Conservation (phyloP, 2,329 filamentous ascomycete species). For the Diplodia scrobiculata region DNA sequence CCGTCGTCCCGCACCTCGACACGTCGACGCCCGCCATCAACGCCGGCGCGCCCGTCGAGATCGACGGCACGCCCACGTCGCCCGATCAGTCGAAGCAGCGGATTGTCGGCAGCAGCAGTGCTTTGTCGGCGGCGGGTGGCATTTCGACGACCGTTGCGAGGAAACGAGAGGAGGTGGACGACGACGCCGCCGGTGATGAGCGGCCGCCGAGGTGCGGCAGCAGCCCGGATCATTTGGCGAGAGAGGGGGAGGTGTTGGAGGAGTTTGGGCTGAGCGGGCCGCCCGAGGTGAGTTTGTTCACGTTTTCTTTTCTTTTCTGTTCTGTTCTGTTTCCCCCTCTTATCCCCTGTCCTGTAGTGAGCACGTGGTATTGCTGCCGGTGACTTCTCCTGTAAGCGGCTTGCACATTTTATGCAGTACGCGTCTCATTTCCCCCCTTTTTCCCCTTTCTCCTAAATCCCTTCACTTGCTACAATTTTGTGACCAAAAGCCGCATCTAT, state of each 20-base stretch:
- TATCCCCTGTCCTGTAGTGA: background rate
- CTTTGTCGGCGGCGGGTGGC: too few relatives aligned
- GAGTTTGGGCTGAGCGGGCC: slow-evolving; percentile 37
- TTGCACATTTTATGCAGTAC: background rate
- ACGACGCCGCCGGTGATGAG: background rate
- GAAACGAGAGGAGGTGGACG: slow-evolving; percentile 30
- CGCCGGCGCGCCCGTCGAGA: slow-evolving; percentile 46
- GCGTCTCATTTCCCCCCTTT: background rate
- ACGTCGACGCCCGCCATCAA: slow-evolving; percentile 48
- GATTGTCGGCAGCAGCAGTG: too few relatives aligned
- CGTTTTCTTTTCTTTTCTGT: slow-evolving; percentile 26
- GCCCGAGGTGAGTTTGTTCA: slow-evolving; percentile 28
- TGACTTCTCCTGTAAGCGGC: background rate
- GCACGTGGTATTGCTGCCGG: background rate
- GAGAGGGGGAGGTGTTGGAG: slow-evolving; percentile 39
- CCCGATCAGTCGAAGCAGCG: background rate
- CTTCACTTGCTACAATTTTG: background rate
- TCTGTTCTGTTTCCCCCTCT: background rate
- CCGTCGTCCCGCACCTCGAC: slow-evolving; percentile 40
- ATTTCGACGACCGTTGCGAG: background rate
- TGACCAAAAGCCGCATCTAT: background rate
- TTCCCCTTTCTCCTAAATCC: too few relatives aligned
- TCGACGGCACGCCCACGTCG: slow-evolving; percentile 42
- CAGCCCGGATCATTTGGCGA: slow-evolving; percentile 32
- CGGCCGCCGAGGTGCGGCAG: slow-evolving; percentile 26